Evolutionary conservation across 139 green algal genomes (phyloP), one percentile per base, ranked within the genome.

Genomic region (Monoraphidium neglectum): DNA sequence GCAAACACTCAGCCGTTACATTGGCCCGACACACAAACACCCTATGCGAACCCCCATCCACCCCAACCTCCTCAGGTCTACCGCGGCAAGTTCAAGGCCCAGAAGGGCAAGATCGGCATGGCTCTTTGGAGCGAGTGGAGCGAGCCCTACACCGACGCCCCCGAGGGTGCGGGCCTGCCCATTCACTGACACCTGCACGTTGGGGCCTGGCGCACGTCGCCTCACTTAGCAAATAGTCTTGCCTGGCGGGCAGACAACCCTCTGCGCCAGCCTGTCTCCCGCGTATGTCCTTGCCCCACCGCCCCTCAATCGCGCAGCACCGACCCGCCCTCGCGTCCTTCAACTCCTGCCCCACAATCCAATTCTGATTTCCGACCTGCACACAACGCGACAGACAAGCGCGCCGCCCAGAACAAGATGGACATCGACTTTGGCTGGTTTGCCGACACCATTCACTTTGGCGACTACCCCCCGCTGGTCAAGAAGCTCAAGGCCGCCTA

Each of bases 391-490:
- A 37, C 65, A 74, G 76, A 84, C 66, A 51, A 56, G 37, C 66
- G 70, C 35, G 72, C 78, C 24, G 78, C 78, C 6, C 64, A 84
- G 67, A 77, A 70, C 59, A 71, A 71, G 33, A 54, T 79, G 35
- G 67, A 80, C 33, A 51, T 76, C 26, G 59, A 74, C 35, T 70
- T 84, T 32, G 72, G 53, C 56, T 84, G 78, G 78, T 84, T 84
- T 68, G 69, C 78, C 28, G 78, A 84, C 35, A 8, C 72, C 32
- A 78, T 84, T 60, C 47, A 84, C 56, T 84, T 84, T 54, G 78
- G 78, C 23, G 72, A 81, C 57, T 84, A 84, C 65, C 78, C 78
- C 5, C 28, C 47, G 8, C 40, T 57, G 30, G 49, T 72, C 4
- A 72, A 79, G 43, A 24, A 53, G 24, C 38, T 32, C 3, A 10